phyloP scores from a whole-genome alignment of 2,329 filamentous ascomycete species.

The Zopfia rhizophila region DNA sequence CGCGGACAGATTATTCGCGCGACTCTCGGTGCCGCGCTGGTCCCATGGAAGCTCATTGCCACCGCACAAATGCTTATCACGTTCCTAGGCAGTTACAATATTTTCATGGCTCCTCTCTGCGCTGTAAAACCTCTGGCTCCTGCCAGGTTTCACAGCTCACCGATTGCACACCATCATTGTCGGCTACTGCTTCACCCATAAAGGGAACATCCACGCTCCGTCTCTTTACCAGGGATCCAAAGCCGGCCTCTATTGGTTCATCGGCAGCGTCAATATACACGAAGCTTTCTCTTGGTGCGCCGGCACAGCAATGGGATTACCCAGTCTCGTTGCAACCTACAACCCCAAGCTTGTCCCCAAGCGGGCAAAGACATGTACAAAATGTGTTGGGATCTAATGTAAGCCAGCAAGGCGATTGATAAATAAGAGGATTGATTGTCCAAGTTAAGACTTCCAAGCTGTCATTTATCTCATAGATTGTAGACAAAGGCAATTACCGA shows the following conservation, averaged over 20 bases:
- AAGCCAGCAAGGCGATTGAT: too few species aligned
- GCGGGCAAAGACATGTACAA: slow-evolving; percentile 49
- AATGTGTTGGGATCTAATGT: slow-evolving; percentile 48
- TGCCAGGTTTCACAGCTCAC: too few species aligned
- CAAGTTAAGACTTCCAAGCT: too few species aligned
- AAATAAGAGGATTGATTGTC: too few species aligned
- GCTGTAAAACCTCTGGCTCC: slow-evolving; percentile 17
- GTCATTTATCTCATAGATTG: too few species aligned
- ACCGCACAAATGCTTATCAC: slow-evolving; percentile 55
- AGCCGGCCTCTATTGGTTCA: slow-evolving; percentile 43
- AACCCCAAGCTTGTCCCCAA: slow-evolving; percentile 43
- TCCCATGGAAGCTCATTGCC: slow-evolving; percentile 57
- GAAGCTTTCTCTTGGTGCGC: slow-evolving; percentile 43
- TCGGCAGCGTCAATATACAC: slow-evolving; percentile 44
- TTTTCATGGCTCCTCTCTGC: slow-evolving; percentile 56
- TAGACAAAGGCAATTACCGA: too few species aligned
- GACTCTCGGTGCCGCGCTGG: slow-evolving; percentile 48
- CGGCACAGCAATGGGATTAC: slow-evolving; percentile 46
- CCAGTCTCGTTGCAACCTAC: slow-evolving; percentile 44
- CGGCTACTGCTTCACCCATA: slow-evolving; percentile 53
- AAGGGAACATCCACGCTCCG: slow-evolving; percentile 55
- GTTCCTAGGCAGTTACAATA: slow-evolving; percentile 55
- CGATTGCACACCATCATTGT: slow-evolving; percentile 49
- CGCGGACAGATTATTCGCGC: slow-evolving; percentile 56
- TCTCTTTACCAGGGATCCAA: slow-evolving; percentile 42